phyloP scores from a whole-genome alignment of 257 asterid genomes.

The Sherardia arvensis region DNA sequence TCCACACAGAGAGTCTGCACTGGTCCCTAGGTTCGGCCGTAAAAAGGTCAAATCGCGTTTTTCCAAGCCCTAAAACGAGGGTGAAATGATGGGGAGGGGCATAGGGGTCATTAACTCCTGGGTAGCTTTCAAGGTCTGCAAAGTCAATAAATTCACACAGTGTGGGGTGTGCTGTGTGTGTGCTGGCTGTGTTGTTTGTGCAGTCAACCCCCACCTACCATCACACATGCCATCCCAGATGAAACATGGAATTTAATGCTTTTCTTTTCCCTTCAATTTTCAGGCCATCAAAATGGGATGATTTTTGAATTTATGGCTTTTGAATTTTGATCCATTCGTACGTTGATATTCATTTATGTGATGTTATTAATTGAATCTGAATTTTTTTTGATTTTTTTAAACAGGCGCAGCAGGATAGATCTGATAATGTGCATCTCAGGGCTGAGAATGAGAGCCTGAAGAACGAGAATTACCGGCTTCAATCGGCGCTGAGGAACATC shows the following conservation, averaged over 20 bases:
- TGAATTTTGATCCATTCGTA: background rate
- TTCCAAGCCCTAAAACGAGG: slow-evolving; percentile 14
- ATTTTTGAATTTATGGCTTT: background rate
- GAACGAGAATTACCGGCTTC: slow-evolving; percentile 71
- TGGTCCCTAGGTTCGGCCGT: slow-evolving; percentile 10
- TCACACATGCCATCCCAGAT: slow-evolving; percentile 20
- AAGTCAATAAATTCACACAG: slow-evolving; percentile 40
- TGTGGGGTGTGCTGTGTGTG: slow-evolving; percentile 50
- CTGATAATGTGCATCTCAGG: slow-evolving; percentile 60
- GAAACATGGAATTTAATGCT: slow-evolving; percentile 48
- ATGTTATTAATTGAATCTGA: background rate
- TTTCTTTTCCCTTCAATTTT: background rate
- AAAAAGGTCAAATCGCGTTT: slow-evolving; percentile 13
- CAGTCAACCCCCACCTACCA: slow-evolving; percentile 59
- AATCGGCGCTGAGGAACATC: slow-evolving; percentile 62
- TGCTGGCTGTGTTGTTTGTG: too few relatives aligned
- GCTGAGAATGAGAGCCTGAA: slow-evolving; percentile 76
- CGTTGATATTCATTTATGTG: background rate
- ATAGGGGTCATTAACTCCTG: slow-evolving; percentile 31
- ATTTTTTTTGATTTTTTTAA: background rate
- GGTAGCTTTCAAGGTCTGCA: slow-evolving; percentile 52
- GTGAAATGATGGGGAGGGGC: background rate
- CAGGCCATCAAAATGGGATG: background rate
- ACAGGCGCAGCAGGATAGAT: slow-evolving; percentile 92
- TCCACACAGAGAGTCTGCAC: background rate